A percentile compares a stretch with the other conserved stretches of the same genome.
phyloP scores from a whole-genome alignment of 495 filamentous ascomycete species.

The Aspergillus diversus region DNA sequence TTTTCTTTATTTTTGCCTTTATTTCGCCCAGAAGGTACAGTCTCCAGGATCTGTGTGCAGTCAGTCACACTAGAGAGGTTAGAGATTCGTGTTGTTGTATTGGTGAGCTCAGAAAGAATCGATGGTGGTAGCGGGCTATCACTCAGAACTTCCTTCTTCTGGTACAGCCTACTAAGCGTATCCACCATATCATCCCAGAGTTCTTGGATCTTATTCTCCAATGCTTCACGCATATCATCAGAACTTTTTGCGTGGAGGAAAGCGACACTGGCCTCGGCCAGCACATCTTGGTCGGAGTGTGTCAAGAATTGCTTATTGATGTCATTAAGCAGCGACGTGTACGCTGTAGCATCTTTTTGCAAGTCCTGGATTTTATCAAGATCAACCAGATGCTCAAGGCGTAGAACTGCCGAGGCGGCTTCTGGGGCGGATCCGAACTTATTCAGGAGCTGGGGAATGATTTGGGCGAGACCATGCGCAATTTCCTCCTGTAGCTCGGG shows the following conservation, averaged over 20 bases:
- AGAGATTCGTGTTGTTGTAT: conserved; percentile 80
- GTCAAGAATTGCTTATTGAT: conserved; percentile 92
- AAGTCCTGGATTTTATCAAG: conserved; percentile 88
- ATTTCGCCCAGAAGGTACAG: conserved; percentile 42
- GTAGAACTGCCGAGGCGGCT: conserved; percentile 80
- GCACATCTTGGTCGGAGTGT: conserved; percentile 80
- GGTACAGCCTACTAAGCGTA: conserved; percentile 67
- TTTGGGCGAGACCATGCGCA: conserved; percentile 70
- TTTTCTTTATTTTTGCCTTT: conserved; percentile 55
- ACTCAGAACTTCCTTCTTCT: conserved; percentile 64
- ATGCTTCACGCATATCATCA: conserved; percentile 83
- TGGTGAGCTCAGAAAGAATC: conserved; percentile 69
- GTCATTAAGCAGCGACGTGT: conserved; percentile 82
- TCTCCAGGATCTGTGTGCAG: conserved; percentile 73
- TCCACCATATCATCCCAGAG: conserved; percentile 85
- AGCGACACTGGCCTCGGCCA: conserved; percentile 81
- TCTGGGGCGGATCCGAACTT: conserved; percentile 90
- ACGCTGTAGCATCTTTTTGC: conserved; percentile 80
- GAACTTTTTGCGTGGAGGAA: conserved; percentile 83
- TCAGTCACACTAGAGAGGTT: conserved; percentile 82
- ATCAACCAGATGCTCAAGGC: conserved; percentile 85
- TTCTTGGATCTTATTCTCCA: conserved; percentile 74
- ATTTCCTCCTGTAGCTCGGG: conserved; percentile 71
- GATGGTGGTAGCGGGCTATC: conserved; percentile 63
- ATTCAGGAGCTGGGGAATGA: conserved; percentile 83